Evolutionary conservation across 345 rosid species (phyloP).

Genomic region (Boechera divaricarpa): DNA sequence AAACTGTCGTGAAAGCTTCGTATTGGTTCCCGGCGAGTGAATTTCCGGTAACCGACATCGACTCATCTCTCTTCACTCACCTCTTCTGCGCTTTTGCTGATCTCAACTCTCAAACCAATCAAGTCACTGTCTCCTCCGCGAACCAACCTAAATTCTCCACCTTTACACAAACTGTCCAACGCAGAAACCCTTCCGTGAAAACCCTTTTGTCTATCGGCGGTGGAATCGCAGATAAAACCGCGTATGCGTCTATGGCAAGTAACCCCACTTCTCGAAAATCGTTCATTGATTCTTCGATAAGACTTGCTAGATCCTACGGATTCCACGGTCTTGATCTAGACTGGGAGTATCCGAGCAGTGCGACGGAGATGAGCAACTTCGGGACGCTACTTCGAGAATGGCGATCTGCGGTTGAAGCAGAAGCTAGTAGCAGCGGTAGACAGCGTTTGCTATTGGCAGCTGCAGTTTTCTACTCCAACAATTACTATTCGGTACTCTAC

Average conservation of each 20-base stretch:
- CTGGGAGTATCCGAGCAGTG: conserved; percentile 59
- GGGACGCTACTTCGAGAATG: conserved; percentile 52
- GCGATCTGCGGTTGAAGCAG: conserved; percentile 52
- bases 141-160: conserved; percentile 54
- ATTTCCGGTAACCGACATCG: conserved; percentile 46
- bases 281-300: conserved; percentile 64
- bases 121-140: conserved; percentile 51
- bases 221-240: conserved; percentile 45
- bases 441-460: conserved; percentile 55
- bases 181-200: conserved; percentile 52
- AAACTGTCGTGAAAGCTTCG: conserved; percentile 55
- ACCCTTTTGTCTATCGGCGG: conserved; percentile 73
- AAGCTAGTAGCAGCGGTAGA: conserved; percentile 48
- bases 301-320: conserved; percentile 51
- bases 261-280: conserved; percentile 53
- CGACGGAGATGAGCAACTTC: conserved; percentile 53
- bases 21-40: conserved; percentile 58
- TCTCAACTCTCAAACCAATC: conserved; percentile 48
- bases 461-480: conserved; percentile 50
- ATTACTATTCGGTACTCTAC: conserved; percentile 43
- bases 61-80: conserved; percentile 69
- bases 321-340: conserved; percentile 72
- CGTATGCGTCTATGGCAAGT: conserved; percentile 58
- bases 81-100: conserved; percentile 63
- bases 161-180: conserved; percentile 61